Percentiles rank a stretch among this genome's conserved stretches.
These are phyloP conservation scores for Thalassiosira livingstoniorum DNA, from an alignment of 352 stramenopile genomes.

Conservation along the genomic window DNA sequence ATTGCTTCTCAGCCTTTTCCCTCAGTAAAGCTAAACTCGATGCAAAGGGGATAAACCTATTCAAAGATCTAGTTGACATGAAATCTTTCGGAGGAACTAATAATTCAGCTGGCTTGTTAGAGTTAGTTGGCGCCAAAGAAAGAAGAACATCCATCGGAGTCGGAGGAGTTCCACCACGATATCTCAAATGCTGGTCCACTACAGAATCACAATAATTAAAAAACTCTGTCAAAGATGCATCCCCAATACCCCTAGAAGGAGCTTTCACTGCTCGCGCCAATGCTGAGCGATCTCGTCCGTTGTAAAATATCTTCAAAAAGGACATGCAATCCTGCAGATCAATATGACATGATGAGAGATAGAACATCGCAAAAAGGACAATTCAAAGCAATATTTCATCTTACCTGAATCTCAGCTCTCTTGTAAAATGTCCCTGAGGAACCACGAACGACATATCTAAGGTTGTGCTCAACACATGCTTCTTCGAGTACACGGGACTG, in stretches of 20 bases:
- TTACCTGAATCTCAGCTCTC: conserved; percentile 82
- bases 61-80: conserved; percentile 67
- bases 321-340: conserved; percentile 83
- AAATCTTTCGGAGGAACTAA: conserved; percentile 40
- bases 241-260: conserved; percentile 75
- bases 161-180: conserved; percentile 19
- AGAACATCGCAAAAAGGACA: too few relatives aligned
- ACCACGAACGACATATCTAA: conserved; percentile 80
- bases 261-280: conserved; percentile 80
- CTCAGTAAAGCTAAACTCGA: conserved; percentile 61
- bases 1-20: conserved; percentile 42
- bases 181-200: conserved; percentile 35
- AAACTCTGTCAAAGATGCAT: conserved; percentile 74
- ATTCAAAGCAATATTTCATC: too few relatives aligned
- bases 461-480: conserved; percentile 77
- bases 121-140: conserved; percentile 50
- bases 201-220: conserved; percentile 71
- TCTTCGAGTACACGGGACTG: conserved; percentile 82
- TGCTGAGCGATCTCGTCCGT: conserved; percentile 70
- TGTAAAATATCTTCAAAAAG: conserved; percentile 81
- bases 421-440: conserved; percentile 79
- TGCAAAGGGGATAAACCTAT: conserved; percentile 74
- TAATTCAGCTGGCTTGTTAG: conserved; percentile 14
- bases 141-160: conserved; percentile 73
- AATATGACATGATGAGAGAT: too few relatives aligned